Evolutionary conservation across 2,329 filamentous ascomycete species (phyloP), one percentile per base, ranked within the genome.

Genomic region (Ceratocystis harringtonii): DNA sequence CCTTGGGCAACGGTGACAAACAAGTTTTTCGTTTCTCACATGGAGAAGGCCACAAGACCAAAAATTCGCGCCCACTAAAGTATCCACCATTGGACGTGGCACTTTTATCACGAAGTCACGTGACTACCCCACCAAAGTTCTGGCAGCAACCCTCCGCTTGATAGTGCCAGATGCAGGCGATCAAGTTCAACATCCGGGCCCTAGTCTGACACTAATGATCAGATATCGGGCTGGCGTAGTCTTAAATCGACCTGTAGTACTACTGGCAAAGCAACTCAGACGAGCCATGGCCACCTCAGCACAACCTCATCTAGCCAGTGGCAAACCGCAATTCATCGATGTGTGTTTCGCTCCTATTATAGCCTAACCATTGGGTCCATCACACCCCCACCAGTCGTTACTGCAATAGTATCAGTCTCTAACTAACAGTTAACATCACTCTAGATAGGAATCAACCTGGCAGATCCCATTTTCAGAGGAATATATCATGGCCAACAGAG

Each of bases 401-500:
- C 36, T 15, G 3, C 10, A 12, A 41, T 3, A 12, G 32, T 10
- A 36, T 7, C 32, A 36, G 3, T 4, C 36, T 41, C 28, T 44
- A 32, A 60, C 50, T 55, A 48, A 66, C 50, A 22, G 22, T 10
- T 7, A 36, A 41, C 36, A n/a, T 17, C 41, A 25, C 19, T 30
- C 68, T 73, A 87, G 84, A 87, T 99, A 72, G 94, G 92, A 66
- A 96, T 99, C 79, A 99, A 99, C 75, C 82, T 99, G 65, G 89
- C 92, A 64, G 94, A 99, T 72, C 89, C 89, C 63, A 90, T 96
- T 67, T 99, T 92, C 75, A 83, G 84, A 60, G 94, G 94, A 62
- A 76, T 83, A 52, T 95, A 97, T 73, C 87, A 95, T 72, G 90
- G 89, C 71, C 91, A 86, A 68, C 81, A 89, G 70, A 77, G 79